Evolutionary conservation across 108 stramenopile genomes (phyloP), one percentile per base, ranked within the genome.

Genomic region (Stephanodiscus triporus): DNA sequence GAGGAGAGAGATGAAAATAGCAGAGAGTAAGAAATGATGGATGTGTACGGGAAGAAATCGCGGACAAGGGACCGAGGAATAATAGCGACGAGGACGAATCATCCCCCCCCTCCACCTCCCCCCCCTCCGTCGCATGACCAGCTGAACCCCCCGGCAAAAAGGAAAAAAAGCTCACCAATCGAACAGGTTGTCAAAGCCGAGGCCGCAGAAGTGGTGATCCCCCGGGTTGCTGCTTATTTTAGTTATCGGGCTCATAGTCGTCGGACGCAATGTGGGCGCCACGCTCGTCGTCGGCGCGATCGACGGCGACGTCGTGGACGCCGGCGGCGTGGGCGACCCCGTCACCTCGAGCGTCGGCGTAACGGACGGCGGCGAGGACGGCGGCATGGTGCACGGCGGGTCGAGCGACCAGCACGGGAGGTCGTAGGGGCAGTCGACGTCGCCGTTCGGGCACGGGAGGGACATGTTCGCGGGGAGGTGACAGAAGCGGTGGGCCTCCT

Each of bases 141-240:
- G n/a, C n/a, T n/a, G n/a, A n/a, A n/a, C n/a, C n/a, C n/a, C n/a
- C n/a, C n/a, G n/a, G n/a, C n/a, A n/a, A n/a, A n/a, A n/a, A n/a
- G n/a, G n/a, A n/a, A n/a, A n/a, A n/a, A n/a, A n/a, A n/a, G n/a
- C 74, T 50, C 58, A 68, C 66, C 76, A 77, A 20, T 48, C 76
- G 53, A 69, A 77, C 54, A 77, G 70, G n/a, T 77, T 68, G 57
- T 77, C 68, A 58, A 64, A 77, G 0, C 76, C 76, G 10, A 77
- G n/a, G 2, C 76, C 76, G 64, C 76, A 77, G 48, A 70, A 77
- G 45, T 70, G 47, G 53, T 77, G 68, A 65, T 77, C 76, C 2
- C 51, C 49, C 1, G 76, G 62, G 24, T 77, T 63, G 10, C 16
- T 32, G 34, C 62, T 64, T 9, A 23, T 64, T 13, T 0, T 2